These are phyloP conservation scores for Canavalia gladiata DNA, from an alignment of 306 rosid species.

Conservation along the genomic window DNA sequence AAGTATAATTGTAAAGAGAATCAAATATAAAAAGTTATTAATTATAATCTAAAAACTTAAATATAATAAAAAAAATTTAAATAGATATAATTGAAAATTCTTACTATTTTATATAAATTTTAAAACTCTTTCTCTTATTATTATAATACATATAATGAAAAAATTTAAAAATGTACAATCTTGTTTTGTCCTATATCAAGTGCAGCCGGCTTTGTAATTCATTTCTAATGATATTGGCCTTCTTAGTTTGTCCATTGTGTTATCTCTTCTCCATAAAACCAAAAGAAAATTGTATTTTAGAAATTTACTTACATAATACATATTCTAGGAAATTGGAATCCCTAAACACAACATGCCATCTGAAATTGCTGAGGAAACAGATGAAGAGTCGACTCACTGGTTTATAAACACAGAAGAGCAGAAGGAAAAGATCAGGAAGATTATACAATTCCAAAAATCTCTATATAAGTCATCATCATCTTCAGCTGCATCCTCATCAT, in stretches of 20 bases:
- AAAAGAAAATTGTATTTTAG: not conserved
- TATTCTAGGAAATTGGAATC: not conserved
- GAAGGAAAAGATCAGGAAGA: conserved; percentile 61
- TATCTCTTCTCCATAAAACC: conserved; percentile 40
- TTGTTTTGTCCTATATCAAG: conserved; percentile 46
- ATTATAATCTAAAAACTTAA: too few species aligned
- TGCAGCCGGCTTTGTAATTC: conserved; percentile 65
- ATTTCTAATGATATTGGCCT: conserved; percentile 38
- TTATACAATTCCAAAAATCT: conserved; percentile 72
- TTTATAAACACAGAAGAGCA: conserved; percentile 61
- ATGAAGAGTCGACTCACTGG: conserved; percentile 55
- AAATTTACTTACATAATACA: conserved; percentile 18
- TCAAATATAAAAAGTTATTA: too few species aligned
- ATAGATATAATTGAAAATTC: too few species aligned
- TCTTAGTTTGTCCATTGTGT: conserved; percentile 42
- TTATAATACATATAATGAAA: too few species aligned
- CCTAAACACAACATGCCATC: conserved; percentile 47
- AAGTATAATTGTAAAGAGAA: too few species aligned
- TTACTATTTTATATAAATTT: too few species aligned
- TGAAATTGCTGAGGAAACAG: conserved; percentile 67
- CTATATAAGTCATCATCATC: conserved; percentile 45
- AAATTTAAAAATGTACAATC: not conserved
- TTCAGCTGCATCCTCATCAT: conserved; percentile 53
- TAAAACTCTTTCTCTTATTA: too few species aligned
- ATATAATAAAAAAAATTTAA: too few species aligned